Percentiles rank a stretch among this genome's conserved stretches.
Evolutionary conservation across 2,329 filamentous ascomycete genomes (phyloP).

Genomic region (Rhexocercosporidium sp.): DNA sequence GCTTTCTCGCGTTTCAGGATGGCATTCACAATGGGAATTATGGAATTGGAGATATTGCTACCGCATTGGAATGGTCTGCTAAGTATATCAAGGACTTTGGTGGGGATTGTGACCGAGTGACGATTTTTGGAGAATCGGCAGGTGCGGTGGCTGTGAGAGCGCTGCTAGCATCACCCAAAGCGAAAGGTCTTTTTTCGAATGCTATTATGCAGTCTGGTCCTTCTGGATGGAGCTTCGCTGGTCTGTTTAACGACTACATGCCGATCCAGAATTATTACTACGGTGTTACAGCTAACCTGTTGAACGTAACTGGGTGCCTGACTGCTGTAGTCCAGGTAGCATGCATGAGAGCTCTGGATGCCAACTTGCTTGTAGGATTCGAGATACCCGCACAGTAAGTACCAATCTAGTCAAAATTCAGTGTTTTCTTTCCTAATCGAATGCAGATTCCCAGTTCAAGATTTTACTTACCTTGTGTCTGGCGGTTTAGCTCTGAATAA

Average conservation of each 20-base stretch:
- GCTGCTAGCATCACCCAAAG: neutral
- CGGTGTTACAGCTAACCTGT: neutral
- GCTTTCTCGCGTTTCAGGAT: conserved; percentile 52
- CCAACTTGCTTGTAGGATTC: neutral
- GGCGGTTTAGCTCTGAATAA: neutral
- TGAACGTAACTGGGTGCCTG: neutral
- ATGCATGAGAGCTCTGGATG: neutral
- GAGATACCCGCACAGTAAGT: neutral
- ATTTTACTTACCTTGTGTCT: neutral
- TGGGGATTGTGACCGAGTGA: conserved; percentile 38
- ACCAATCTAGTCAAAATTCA: neutral
- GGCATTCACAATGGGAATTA: conserved; percentile 47
- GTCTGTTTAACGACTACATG: neutral
- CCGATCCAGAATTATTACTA: neutral
- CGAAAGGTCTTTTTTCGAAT: neutral
- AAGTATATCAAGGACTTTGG: conserved; percentile 40
- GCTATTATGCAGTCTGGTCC: neutral
- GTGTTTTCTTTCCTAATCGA: neutral
- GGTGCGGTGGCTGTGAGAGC: too few species aligned
- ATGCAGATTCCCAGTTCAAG: neutral
- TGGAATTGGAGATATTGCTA: conserved; percentile 46
- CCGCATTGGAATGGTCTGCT: conserved; percentile 39
- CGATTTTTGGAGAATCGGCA: conserved; percentile 46
- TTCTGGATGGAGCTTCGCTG: neutral
- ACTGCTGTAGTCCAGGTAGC: neutral